Evolutionary conservation across 257 asterid species (phyloP).

Genomic region (Nicotiana undulata): DNA sequence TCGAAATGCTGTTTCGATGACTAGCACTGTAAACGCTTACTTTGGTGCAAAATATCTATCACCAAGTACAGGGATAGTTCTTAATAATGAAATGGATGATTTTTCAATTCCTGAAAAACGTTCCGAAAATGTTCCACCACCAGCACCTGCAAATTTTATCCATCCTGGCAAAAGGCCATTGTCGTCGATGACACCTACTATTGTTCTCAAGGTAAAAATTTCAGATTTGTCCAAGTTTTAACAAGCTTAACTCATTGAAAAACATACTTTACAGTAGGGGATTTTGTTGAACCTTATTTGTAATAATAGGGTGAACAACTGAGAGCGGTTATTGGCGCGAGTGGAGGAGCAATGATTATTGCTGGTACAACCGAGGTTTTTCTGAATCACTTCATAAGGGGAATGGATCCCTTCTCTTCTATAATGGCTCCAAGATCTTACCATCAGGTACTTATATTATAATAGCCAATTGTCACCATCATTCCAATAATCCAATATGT

Average conservation of each 20-base stretch:
- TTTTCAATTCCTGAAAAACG: constrained; percentile 43
- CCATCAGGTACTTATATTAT: constrained; percentile 35
- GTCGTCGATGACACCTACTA: constrained; percentile 71
- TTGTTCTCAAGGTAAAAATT: constrained; percentile 46
- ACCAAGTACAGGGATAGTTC: constrained; percentile 53
- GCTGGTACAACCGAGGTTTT: constrained; percentile 45
- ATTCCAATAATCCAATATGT: neutral
- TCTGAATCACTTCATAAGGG: constrained; percentile 39
- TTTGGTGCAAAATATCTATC: constrained; percentile 57
- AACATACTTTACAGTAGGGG: too few species aligned
- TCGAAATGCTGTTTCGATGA: constrained; percentile 66
- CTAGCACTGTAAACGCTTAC: constrained; percentile 41
- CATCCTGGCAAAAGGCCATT: constrained; percentile 59
- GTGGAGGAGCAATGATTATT: constrained; percentile 53
- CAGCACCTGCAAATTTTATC: constrained; percentile 59
- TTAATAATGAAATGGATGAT: constrained; percentile 80
- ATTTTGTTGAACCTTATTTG: neutral
- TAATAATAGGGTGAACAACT: constrained; percentile 30
- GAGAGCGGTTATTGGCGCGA: constrained; percentile 59
- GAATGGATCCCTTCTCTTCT: constrained; percentile 59
- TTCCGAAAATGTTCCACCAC: constrained; percentile 25
- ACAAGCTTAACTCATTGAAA: too few species aligned
- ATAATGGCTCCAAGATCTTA: constrained; percentile 60
- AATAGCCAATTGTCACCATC: neutral
- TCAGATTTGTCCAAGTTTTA: neutral